A percentile compares a stretch with the other conserved stretches of the same genome.
Evolutionary conservation across 257 asterid genomes (phyloP).

Genomic region (Handroanthus guayacan): DNA sequence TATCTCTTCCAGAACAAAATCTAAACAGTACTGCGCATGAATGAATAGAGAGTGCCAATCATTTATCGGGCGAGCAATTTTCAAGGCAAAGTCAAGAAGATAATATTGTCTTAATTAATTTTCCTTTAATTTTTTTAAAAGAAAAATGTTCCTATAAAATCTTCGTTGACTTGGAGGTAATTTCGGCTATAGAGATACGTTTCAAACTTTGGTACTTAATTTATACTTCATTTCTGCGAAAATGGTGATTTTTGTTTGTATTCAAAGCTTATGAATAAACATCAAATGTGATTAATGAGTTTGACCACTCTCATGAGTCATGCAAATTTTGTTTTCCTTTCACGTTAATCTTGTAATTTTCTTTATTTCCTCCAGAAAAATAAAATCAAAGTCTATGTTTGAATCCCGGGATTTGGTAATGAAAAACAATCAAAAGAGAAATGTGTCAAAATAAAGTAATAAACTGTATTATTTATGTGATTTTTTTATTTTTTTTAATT

Average conservation of each 20-base stretch:
- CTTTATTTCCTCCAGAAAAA: too few relatives aligned
- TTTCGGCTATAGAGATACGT: background rate
- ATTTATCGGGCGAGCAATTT: background rate
- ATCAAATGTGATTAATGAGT: too few relatives aligned
- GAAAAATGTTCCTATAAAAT: background rate
- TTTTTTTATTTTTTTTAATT: too few relatives aligned
- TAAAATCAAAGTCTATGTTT: too few relatives aligned
- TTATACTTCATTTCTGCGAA: background rate
- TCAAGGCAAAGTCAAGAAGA: background rate
- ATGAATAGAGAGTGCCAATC: background rate
- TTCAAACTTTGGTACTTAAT: background rate
- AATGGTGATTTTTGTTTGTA: background rate
- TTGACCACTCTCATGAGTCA: too few relatives aligned
- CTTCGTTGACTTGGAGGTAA: constrained; percentile 8
- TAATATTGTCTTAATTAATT: background rate
- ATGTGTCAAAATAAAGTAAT: too few relatives aligned
- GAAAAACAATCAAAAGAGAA: too few relatives aligned
- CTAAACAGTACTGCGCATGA: background rate
- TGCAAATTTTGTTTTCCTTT: too few relatives aligned
- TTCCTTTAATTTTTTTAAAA: constrained; percentile 9
- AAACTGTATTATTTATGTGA: too few relatives aligned
- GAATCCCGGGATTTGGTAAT: too few relatives aligned
- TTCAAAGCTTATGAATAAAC: too few relatives aligned
- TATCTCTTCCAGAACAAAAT: constrained; percentile 9
- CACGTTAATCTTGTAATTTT: too few relatives aligned